Evolutionary conservation across 305 asterid species (phyloP), one percentile per base, ranked within the genome.

Genomic region (Fraxinus latifolia): DNA sequence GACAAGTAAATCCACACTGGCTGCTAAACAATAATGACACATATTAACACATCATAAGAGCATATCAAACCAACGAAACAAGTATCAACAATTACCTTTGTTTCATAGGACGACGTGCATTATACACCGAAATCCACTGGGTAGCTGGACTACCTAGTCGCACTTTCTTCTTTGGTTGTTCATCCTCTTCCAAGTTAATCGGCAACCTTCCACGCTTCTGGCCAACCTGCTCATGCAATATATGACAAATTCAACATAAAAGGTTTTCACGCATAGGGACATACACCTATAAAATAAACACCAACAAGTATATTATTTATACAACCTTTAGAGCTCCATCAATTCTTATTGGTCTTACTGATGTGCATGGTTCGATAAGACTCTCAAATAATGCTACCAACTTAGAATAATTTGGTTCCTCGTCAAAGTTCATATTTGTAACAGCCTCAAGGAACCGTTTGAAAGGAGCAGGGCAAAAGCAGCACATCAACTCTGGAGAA

Each of bases 111-210:
- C 96, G 92, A 0, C 98, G 92, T 47, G 98, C 99, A 90, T 96
- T 96, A 87, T 94, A 96, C 82, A 91, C 99, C 3, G 98, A 94
- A 83, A 96, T 92, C 99, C 99, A 96, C 86, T 96, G 99, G 37
- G 94, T 96, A 23, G 99, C 99, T 85, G 99, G 98, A 86, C 95
- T 96, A 74, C 99, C 99, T n/a, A 96, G 82, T 9, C 99, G 91
- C 58, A 94, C 89, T 91, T 94, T 96, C 89, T 96, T 96, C 93
- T 92, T 96, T 55, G 98, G 99, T 84, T 96, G 97, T 87, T 94
- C 99, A 65, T 96, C 99, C 83, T 96, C 99, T 86, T 96, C 99
- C 89, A 94, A 85, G 90, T 94, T 93, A 80, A 96, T 90, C 73
- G 90, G 97, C 92, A 96, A 82, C 87, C 98, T 92, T 55, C 97